Base-by-base conservation (phyloP, 805 yeast species). In the Komagataella kurtzmanii region DNA sequence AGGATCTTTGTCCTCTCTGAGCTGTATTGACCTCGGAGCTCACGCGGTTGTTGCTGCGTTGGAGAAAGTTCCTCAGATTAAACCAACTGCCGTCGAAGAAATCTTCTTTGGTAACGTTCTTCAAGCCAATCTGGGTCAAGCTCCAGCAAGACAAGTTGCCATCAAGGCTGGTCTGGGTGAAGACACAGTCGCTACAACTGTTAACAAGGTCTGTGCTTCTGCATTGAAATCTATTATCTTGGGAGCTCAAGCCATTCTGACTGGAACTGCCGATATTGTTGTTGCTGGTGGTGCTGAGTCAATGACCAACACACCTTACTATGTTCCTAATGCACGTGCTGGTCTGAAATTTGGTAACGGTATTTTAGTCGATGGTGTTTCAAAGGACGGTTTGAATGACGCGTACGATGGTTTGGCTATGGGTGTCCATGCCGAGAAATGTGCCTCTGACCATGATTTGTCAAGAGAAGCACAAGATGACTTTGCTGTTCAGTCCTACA, bases 231-330 rank as follows among this genome's bases (percentile, higher is more conserved):
- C 97, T 47, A 81, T 89, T 61, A 88, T 90, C 61, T 69, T 86
- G 54, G 99, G 87, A 56, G 89, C 97, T 45, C 98, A 90, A 72
- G 73, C 90, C 51, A 90, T 91, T 60, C 68, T 85, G 64, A 78
- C 93, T 57, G 97, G 98, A 51, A 74, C 77, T 56, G 95, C 96
- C 52, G 97, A 90, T 63, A 83, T 93, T 54, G 93, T 93, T 48
- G 85, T 93, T 58, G 95, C 93, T 40, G 99, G 98, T 59, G 99
- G 99, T 65, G 93, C 96, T 59, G 99, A 93, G 72, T 85, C 96
- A 53, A 91, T 93, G 99, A 75, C 96, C 54, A 91, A 93, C 66
- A 80, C 90, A 43, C 99, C 99, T 51, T 91, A 90, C 76, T 91
- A 91, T 66, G 64, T 88, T 52, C 93, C 96, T 53, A 65, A 80